These are phyloP conservation scores for Neofusicoccum kwambonambiense DNA, from an alignment of 2,329 filamentous ascomycete genomes.

Conservation along the genomic window DNA sequence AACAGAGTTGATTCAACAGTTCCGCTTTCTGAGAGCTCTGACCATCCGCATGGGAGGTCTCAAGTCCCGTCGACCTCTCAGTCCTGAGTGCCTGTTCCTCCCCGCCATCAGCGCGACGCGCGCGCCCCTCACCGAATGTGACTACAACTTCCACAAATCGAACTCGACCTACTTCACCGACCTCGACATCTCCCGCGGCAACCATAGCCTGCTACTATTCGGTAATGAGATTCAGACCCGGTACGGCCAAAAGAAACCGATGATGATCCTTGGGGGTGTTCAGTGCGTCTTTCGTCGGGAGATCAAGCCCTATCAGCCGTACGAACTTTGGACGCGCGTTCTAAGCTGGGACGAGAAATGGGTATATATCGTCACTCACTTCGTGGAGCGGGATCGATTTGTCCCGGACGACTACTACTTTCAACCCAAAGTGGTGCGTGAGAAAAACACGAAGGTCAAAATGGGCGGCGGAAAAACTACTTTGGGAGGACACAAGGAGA, in stretches of 20 bases:
- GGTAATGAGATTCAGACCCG: conserved; percentile 20
- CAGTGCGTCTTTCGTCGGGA: conserved; percentile 47
- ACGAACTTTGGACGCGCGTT: conserved; percentile 50
- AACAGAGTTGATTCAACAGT: too few relatives aligned
- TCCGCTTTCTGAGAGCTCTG: too few relatives aligned
- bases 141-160: conserved; percentile 82
- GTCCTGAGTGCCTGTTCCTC: too few relatives aligned
- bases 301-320: conserved; percentile 45
- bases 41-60: too few relatives aligned
- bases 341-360: conserved; percentile 51
- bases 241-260: too few relatives aligned
- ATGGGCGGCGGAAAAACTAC: too few relatives aligned
- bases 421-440: too few relatives aligned
- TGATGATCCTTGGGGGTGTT: not conserved
- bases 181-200: conserved; percentile 77
- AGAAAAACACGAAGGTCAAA: too few relatives aligned
- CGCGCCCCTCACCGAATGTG: conserved; percentile 32
- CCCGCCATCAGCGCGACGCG: too few relatives aligned
- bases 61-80: too few relatives aligned
- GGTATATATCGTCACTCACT: conserved; percentile 49
- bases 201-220: conserved; percentile 64
- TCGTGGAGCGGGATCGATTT: conserved; percentile 26
- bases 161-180: conserved; percentile 85
- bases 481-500: not conserved
- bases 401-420: too few relatives aligned